Percentiles rank a stretch among this genome's conserved stretches.
These are phyloP conservation scores for Nakazawaea anatomiae DNA, from an alignment of 805 yeast species.

Conservation along the genomic window DNA sequence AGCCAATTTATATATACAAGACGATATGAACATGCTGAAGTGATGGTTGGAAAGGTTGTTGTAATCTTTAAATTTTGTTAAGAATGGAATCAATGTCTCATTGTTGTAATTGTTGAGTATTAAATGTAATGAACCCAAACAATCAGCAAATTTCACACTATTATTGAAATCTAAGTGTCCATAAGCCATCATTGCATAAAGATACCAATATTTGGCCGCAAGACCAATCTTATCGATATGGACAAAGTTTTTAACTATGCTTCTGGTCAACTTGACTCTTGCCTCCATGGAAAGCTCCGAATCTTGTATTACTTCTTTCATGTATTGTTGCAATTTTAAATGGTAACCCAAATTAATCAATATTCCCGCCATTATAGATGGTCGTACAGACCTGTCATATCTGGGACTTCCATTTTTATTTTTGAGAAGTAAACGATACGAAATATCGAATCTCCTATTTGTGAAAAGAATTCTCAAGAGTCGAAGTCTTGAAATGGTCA, in stretches of 20 bases:
- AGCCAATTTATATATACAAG: conserved; percentile 5
- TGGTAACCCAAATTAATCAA: background rate
- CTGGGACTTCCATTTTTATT: background rate
- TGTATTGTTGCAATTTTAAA: background rate
- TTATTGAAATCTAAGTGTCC: conserved; percentile 7
- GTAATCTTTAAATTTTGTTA: conserved; percentile 1
- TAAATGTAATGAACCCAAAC: background rate
- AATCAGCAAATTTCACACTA: background rate
- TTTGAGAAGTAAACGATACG: background rate
- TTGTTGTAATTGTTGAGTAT: background rate
- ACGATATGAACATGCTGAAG: conserved; percentile 7
- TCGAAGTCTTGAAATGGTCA: conserved; percentile 1
- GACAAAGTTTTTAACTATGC: conserved; percentile 2
- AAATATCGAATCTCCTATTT: background rate
- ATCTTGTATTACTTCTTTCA: conserved; percentile 1
- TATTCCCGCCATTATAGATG: conserved; percentile 1
- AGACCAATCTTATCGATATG: conserved; percentile 1
- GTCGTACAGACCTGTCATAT: background rate
- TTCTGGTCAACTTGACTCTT: background rate
- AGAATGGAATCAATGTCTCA: background rate
- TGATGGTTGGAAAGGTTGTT: conserved; percentile 6
- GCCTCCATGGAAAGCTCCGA: background rate
- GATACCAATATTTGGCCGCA: conserved; percentile 1
- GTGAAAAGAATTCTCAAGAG: conserved; percentile 2
- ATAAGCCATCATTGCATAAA: conserved; percentile 4